Conservation (phyloP, 2,329 filamentous ascomycete genomes). For the Fusarium praegraminearum region DNA sequence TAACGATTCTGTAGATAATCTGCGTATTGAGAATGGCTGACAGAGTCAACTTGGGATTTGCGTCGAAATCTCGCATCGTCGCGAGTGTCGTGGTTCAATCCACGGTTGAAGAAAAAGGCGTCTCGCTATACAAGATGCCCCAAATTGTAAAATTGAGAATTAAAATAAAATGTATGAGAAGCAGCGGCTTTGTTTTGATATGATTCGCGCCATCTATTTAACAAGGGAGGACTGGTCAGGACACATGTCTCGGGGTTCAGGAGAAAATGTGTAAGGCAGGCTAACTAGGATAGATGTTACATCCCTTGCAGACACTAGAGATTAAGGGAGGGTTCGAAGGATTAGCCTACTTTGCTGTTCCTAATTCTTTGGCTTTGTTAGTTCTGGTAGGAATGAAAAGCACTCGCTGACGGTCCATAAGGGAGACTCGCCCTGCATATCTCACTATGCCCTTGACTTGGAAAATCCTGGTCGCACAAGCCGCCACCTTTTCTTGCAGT, state of each 20-base stretch:
- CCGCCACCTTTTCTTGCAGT: rapidly evolving
- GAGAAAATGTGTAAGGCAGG: background rate
- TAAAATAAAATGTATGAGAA: rapidly evolving
- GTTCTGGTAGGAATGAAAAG: background rate
- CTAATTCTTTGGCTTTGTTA: rapidly evolving
- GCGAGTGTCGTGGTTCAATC: background rate
- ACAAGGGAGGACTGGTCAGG: no score
- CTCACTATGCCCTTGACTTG: background rate
- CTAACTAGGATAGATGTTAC: background rate
- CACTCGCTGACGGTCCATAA: background rate
- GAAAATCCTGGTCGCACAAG: background rate
- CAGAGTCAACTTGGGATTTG: background rate
- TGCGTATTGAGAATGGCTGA: background rate
- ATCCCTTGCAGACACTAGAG: background rate
- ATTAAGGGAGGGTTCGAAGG: background rate
- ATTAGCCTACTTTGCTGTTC: no score
- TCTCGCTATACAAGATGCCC: background rate
- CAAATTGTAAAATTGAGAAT: no score
- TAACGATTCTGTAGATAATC: background rate
- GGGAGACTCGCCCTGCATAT: background rate
- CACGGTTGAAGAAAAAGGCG: rapidly evolving
- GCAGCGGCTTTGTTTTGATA: rapidly evolving
- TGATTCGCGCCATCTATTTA: background rate
- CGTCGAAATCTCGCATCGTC: background rate
- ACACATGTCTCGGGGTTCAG: background rate